Conservation (phyloP, 2,329 filamentous ascomycete genomes). For the Colletotrichum filicis region DNA sequence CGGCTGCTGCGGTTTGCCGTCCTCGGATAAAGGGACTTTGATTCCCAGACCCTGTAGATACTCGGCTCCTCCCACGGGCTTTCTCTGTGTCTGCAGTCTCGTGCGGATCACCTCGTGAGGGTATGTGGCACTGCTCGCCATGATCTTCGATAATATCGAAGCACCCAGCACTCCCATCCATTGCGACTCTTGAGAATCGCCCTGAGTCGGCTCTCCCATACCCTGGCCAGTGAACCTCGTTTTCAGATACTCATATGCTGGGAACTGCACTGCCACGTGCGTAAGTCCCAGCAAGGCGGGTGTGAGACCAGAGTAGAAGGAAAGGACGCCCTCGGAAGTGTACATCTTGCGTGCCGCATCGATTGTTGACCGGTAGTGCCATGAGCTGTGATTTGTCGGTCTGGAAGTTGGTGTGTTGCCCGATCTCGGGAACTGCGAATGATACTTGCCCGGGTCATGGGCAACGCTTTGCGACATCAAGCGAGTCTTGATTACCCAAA, state of each 20-base stretch:
- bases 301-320: conserved; percentile 95
- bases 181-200: conserved; percentile 71
- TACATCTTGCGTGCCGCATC: conserved; percentile 99
- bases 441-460: conserved; percentile 56
- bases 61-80: conserved; percentile 68
- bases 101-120: conserved; percentile 97
- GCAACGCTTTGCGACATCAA: conserved; percentile 90
- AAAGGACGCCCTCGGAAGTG: conserved; percentile 83
- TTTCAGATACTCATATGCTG: conserved; percentile 94
- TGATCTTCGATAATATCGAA: conserved; percentile 92
- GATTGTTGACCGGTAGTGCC: conserved; percentile 90
- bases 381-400: conserved; percentile 73
- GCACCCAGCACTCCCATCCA: conserved; percentile 88
- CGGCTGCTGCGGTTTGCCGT: conserved; percentile 41
- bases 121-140: conserved; percentile 95
- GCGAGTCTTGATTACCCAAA: conserved; percentile 99
- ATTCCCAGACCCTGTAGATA: conserved; percentile 62
- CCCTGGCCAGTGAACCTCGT: conserved; percentile 88
- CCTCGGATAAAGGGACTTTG: conserved; percentile 46
- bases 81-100: conserved; percentile 90
- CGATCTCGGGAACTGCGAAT: conserved; percentile 59
- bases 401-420: conserved; percentile 65
- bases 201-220: conserved; percentile 76
- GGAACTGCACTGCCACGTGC: conserved; percentile 97
- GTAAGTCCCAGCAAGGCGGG: conserved; percentile 91